These are phyloP conservation scores for Pulveroboletus frians DNA, from an alignment of 768 basidiomycete species.

Conservation along the genomic window DNA sequence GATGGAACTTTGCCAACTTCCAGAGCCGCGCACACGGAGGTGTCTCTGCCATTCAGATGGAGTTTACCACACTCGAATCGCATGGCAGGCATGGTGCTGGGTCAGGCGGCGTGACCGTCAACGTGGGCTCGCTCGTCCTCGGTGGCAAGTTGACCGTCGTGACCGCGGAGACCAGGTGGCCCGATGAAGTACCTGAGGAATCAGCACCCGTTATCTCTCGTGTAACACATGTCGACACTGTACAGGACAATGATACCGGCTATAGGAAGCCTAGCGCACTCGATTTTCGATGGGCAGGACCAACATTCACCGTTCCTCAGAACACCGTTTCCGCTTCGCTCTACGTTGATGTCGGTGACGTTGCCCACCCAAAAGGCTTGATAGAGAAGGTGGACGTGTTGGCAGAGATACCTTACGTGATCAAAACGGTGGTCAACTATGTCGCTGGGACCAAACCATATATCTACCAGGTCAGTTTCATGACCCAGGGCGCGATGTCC, in stretches of 20 bases:
- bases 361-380: slow-evolving; percentile 61
- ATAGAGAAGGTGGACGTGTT: slow-evolving; percentile 93
- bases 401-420: slow-evolving; percentile 87
- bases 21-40: slow-evolving; percentile 68
- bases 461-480: slow-evolving; percentile 76
- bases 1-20: slow-evolving; percentile 97
- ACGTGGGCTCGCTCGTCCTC: slow-evolving; percentile 79
- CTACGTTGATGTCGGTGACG: slow-evolving; percentile 51
- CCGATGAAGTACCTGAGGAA: slow-evolving; percentile 49
- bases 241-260: slow-evolving; percentile 72
- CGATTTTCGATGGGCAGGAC: slow-evolving; percentile 73
- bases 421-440: slow-evolving; percentile 91
- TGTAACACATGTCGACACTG: slow-evolving; percentile 55
- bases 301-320: slow-evolving; percentile 45
- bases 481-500: not conserved
- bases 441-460: slow-evolving; percentile 91
- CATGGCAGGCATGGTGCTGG: slow-evolving; percentile 78
- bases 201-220: slow-evolving; percentile 56
- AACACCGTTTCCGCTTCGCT: slow-evolving; percentile 55
- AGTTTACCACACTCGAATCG: slow-evolving; percentile 78
- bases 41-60: slow-evolving; percentile 90
- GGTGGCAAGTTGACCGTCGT: slow-evolving; percentile 71
- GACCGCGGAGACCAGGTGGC: slow-evolving; percentile 76
- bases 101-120: slow-evolving; percentile 79
- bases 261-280: slow-evolving; percentile 71